Conservation (phyloP, 352 stramenopile genomes). For the Peronosclerospora sorghi region DNA sequence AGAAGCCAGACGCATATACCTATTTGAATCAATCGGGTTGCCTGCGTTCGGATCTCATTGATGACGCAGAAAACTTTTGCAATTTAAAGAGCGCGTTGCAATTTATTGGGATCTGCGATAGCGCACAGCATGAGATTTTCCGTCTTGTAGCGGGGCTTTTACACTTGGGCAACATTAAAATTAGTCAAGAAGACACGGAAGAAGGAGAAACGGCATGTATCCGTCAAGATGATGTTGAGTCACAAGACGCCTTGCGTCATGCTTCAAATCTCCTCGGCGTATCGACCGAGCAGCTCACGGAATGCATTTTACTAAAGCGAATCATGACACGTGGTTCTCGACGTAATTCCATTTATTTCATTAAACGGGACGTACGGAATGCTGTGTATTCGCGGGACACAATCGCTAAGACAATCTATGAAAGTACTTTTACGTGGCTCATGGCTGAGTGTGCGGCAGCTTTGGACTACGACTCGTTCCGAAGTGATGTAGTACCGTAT, state of each 20-base stretch:
- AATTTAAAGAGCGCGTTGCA: constrained; percentile 53
- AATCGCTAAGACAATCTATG: constrained; percentile 86
- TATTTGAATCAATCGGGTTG: constrained; percentile 76
- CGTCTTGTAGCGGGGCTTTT: constrained; percentile 56
- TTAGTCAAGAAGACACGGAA: constrained; percentile 57
- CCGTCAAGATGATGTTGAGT: constrained; percentile 27
- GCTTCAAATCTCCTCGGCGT: constrained; percentile 61
- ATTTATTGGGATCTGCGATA: constrained; percentile 61
- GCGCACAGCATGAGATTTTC: constrained; percentile 64
- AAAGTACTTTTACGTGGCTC: constrained; percentile 82
- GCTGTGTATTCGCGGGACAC: constrained; percentile 80
- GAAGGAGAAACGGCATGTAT: constrained; percentile 68
- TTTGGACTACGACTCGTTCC: constrained; percentile 73
- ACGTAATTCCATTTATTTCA: constrained; percentile 70
- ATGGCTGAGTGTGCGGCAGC: constrained; percentile 74
- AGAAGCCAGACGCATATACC: constrained; percentile 45
- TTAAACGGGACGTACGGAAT: constrained; percentile 55
- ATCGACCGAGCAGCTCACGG: constrained; percentile 41
- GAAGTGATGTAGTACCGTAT: constrained; percentile 73
- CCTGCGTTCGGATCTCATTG: constrained; percentile 52
- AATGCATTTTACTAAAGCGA: constrained; percentile 70
- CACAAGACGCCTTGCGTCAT: constrained; percentile 33
- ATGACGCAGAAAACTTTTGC: constrained; percentile 58
- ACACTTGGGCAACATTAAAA: constrained; percentile 71
- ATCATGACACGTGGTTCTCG: constrained; percentile 68